phyloP scores from a whole-genome alignment of 2,329 filamentous ascomycete genomes.

The Alternaria brassicicola region DNA sequence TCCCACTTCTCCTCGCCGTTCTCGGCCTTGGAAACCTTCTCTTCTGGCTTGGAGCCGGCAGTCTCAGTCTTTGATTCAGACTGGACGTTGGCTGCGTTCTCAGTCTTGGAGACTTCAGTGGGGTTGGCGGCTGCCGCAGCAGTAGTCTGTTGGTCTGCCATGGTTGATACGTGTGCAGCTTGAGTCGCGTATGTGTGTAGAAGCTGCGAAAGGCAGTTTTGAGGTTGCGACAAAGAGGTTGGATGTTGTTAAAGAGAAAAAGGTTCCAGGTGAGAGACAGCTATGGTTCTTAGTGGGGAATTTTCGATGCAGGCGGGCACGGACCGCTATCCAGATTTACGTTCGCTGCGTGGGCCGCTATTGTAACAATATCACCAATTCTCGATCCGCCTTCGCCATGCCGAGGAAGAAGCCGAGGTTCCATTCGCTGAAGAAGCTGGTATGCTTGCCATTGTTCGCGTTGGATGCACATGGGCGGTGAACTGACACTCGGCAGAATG shows the following conservation, averaged over 20 bases:
- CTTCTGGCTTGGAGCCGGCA: conserved; percentile 5
- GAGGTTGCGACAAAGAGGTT: neutral
- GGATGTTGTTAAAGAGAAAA: conserved; percentile 8
- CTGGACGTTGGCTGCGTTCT: conserved; percentile 18
- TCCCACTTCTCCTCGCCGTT: conserved; percentile 26
- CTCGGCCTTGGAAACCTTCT: conserved; percentile 5
- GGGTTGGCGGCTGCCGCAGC: conserved; percentile 27
- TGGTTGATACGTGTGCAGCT: conserved; percentile 15
- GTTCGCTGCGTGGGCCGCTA: conserved; percentile 11
- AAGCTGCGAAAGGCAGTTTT: neutral
- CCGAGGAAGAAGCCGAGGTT: conserved; percentile 61
- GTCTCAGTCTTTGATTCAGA: conserved; percentile 20
- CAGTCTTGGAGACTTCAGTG: conserved; percentile 22
- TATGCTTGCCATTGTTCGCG: conserved; percentile 51
- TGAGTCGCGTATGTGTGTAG: conserved; percentile 11
- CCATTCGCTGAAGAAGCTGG: conserved; percentile 69
- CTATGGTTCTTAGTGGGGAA: conserved; percentile 20
- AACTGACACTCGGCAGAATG: conserved; percentile 66
- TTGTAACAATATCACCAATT: conserved; percentile 7
- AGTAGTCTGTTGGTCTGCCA: conserved; percentile 32
- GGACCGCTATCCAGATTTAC: conserved; percentile 5
- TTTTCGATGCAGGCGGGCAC: conserved; percentile 16
- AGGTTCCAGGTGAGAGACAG: conserved; percentile 6
- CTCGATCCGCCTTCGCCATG: conserved; percentile 37
- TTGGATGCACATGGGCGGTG: neutral